A percentile compares a stretch with the other conserved stretches of the same genome.
Conservation (phyloP, 768 basidiomycete species). For the Dacryopinax spathularia region DNA sequence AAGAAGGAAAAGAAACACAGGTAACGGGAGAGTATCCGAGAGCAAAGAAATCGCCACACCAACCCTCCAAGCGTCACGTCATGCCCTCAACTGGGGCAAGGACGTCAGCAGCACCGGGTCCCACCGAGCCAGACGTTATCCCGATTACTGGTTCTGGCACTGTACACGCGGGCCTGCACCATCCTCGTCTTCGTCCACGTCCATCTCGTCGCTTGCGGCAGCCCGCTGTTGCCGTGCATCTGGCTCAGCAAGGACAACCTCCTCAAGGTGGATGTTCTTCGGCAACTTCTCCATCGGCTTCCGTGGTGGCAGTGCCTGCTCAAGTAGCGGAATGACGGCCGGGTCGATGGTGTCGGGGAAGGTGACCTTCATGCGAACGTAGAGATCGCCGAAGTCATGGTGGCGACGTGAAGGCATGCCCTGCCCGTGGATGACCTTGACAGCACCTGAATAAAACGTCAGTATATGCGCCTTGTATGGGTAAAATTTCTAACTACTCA, state of each 20-base stretch:
- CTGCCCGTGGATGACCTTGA: conserved; percentile 85
- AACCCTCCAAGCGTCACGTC: background rate
- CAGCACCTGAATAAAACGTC: conserved; percentile 40
- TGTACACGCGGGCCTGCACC: conserved; percentile 76
- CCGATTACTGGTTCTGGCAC: conserved; percentile 70
- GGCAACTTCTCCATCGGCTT: conserved; percentile 48
- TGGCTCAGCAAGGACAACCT: conserved; percentile 67
- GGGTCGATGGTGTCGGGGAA: conserved; percentile 78
- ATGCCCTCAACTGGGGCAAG: background rate
- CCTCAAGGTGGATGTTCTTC: conserved; percentile 61
- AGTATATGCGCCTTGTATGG: conserved; percentile 8
- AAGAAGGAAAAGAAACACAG: conserved; percentile 3
- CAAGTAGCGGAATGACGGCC: conserved; percentile 53
- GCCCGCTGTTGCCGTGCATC: conserved; percentile 48
- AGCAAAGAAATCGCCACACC: background rate
- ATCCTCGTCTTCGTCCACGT: conserved; percentile 60
- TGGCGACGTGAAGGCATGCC: conserved; percentile 99
- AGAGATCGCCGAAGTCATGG: conserved; percentile 91
- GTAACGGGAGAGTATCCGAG: conserved; percentile 15
- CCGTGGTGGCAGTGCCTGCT: conserved; percentile 73
- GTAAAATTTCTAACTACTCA: conserved; percentile 28
- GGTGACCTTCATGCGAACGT: conserved; percentile 66
- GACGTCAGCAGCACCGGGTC: background rate
- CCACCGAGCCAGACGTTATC: background rate
- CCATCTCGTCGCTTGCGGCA: conserved; percentile 61